Evolutionary conservation across 208 protist species (phyloP).

Genomic region (Jaenimonas drosophilae): DNA sequence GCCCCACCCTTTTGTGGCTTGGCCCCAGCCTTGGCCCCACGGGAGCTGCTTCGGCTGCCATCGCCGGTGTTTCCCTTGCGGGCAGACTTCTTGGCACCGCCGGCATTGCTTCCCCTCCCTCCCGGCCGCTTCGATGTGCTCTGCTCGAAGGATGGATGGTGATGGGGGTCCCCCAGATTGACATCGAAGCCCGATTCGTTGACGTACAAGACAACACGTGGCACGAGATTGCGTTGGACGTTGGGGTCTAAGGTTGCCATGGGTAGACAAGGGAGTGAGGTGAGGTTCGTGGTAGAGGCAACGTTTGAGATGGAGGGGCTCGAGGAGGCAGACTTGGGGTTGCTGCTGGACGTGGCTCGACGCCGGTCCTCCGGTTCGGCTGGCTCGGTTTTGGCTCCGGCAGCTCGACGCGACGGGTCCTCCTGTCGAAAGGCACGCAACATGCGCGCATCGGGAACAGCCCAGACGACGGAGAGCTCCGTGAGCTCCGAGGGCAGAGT

Average conservation of each 20-base stretch:
- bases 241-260: background rate
- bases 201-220: conserved; percentile 1
- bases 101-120: background rate
- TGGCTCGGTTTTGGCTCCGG: too few species aligned
- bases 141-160: too few species aligned
- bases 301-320: too few species aligned
- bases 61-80: background rate
- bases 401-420: too few species aligned
- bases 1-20: background rate
- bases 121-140: background rate
- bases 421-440: conserved; percentile 14
- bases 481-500: background rate
- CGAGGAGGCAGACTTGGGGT: too few species aligned
- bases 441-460: conserved; percentile 19
- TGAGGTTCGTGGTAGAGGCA: too few species aligned
- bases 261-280: too few species aligned
- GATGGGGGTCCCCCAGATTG: background rate
- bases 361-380: too few species aligned
- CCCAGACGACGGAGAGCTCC: conserved; percentile 36
- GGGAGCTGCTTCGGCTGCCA: background rate
- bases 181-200: background rate
- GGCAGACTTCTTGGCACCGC: background rate
- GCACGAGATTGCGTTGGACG: background rate
- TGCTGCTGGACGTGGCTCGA: too few species aligned
- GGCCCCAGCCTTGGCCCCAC: background rate